These are phyloP conservation scores for Wickerhamomyces sydowiorum DNA, from an alignment of 805 yeast genomes.

Conservation along the genomic window DNA sequence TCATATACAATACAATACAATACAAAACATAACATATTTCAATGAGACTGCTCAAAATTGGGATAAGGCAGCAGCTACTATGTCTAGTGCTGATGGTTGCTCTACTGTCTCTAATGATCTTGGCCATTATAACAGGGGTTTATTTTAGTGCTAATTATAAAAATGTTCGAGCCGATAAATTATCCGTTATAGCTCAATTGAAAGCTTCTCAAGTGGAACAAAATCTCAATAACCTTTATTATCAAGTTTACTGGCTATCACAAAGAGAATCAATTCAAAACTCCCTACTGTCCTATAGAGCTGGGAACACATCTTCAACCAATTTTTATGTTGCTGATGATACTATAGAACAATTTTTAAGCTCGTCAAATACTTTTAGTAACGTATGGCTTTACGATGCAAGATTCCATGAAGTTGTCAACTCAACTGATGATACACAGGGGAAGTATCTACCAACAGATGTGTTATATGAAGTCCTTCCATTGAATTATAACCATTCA, in stretches of 20 bases:
- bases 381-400: constrained; percentile 66
- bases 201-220: constrained; percentile 78
- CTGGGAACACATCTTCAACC: constrained; percentile 60
- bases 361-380: constrained; percentile 57
- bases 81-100: constrained; percentile 66
- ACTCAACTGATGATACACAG: constrained; percentile 32
- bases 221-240: constrained; percentile 53
- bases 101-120: constrained; percentile 58
- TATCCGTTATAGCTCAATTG: constrained; percentile 73
- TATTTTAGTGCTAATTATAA: constrained; percentile 64
- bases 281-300: constrained; percentile 57
- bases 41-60: constrained; percentile 30
- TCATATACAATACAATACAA: no score
- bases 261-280: constrained; percentile 53
- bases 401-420: constrained; percentile 40
- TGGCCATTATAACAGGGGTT: constrained; percentile 72
- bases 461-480: constrained; percentile 36
- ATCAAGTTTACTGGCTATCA: constrained; percentile 63
- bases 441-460: constrained; percentile 28
- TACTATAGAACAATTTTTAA: constrained; percentile 54
- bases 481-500: constrained; percentile 40
- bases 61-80: constrained; percentile 72
- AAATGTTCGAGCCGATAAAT: constrained; percentile 58
- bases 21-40: not conserved
- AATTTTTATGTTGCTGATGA: constrained; percentile 41